Evolutionary conservation across 495 filamentous ascomycete genomes (phyloP), one percentile per base, ranked within the genome.

Genomic region (Bombardia bombarda): DNA sequence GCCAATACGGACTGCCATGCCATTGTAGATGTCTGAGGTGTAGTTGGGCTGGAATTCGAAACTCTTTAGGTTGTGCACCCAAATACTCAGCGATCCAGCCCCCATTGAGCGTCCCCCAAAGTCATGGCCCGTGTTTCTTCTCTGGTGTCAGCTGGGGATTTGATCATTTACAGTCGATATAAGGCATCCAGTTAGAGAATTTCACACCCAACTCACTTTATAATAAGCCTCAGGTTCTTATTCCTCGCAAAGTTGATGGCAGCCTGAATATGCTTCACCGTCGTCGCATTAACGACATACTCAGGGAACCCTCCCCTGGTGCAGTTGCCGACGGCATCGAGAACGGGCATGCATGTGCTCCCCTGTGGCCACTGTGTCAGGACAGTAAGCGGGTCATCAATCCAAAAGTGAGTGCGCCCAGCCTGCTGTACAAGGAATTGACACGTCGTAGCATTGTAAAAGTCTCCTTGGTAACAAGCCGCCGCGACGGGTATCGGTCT

Each of bases 231-330:
- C 1, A 85, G 44, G 18, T 74, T 72, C 17, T 64, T 63, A 17
- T 82, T 73, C 33, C 72, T 66, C 2, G 80, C 81, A 62, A 83
- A 84, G 52, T 77, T 77, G 14, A 85, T 68, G 0, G 75, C 73
- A 7, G 69, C 62, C 43, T 76, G 72, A 23, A 84, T 59, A 42
- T 86, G 70, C 37, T 65, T 65, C 13, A 72, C 71, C 4, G 51
- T 75, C 31, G 60, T 72, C 2, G 70, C 79, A 31, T 79, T 79
- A 28, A 84, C 73, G 1, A 75, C 72, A 43, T 82, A 82, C 16
- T 58, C 65, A 4, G 75, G 73, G 49, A 75, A 80, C 8, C 69
- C 73, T 1, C 78, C 80, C 17, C 73, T 53, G 0, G 68, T 74
- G 56, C 80, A 82, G 4, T 45, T 61, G 2, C 24, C 60, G 28